Evolutionary conservation across 805 yeast species (phyloP).

Genomic region (Saccharomyces jurei): DNA sequence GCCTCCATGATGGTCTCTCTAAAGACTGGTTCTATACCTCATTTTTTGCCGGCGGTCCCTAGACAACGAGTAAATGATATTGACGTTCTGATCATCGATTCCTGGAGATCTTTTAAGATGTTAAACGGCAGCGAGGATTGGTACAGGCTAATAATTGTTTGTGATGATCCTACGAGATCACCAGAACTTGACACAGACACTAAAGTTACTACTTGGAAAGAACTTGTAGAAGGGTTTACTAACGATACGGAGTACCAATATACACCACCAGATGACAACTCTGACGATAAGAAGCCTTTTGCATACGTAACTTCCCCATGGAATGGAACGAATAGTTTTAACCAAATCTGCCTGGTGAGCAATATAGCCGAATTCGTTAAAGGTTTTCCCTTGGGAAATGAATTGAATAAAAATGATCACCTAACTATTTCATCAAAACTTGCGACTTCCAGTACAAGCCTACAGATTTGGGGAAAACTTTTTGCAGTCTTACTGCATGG

Average conservation of each 20-base stretch:
- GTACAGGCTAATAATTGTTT: constrained; percentile 30
- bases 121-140: constrained; percentile 22
- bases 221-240: constrained; percentile 10
- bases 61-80: constrained; percentile 19
- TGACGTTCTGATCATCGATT: constrained; percentile 29
- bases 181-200: constrained; percentile 1
- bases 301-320: constrained; percentile 18
- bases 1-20: constrained; percentile 37
- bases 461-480: constrained; percentile 40
- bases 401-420: constrained; percentile 27
- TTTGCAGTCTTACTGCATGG: constrained; percentile 30
- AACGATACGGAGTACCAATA: constrained; percentile 23
- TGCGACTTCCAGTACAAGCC: constrained; percentile 10
- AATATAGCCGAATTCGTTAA: constrained; percentile 43
- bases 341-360: constrained; percentile 47
- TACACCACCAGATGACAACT: constrained; percentile 23
- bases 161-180: constrained; percentile 11
- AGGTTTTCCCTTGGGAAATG: constrained; percentile 32
- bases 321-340: constrained; percentile 31
- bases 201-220: constrained; percentile 23
- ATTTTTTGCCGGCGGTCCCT: constrained; percentile 33
- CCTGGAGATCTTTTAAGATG: constrained; percentile 18
- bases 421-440: constrained; percentile 22
- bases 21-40: constrained; percentile 33
- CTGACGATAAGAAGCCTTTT: constrained; percentile 33